phyloP scores from a whole-genome alignment of 1,139 yeast genomes.

The Kluyveromyces marxianus region DNA sequence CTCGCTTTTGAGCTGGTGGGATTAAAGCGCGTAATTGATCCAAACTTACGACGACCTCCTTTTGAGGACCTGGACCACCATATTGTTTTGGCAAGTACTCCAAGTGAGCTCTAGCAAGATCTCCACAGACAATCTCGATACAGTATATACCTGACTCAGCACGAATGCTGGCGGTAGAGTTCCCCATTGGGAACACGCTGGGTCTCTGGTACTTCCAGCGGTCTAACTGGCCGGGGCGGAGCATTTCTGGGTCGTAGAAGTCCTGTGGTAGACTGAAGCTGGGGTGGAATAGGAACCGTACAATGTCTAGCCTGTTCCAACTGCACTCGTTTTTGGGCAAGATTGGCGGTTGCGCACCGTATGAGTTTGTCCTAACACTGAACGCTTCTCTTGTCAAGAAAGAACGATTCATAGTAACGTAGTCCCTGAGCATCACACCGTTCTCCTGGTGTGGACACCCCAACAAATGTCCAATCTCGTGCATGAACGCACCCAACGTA shows the following conservation, averaged over 20 bases:
- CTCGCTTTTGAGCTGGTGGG: conserved; percentile 32
- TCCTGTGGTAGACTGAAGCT: conserved; percentile 70
- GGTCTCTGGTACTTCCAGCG: conserved; percentile 31
- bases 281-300: conserved; percentile 75
- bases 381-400: conserved; percentile 66
- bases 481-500: conserved; percentile 91
- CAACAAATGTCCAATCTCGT: conserved; percentile 83
- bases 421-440: conserved; percentile 89
- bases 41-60: conserved; percentile 43
- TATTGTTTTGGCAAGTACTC: conserved; percentile 53
- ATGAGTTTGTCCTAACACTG: conserved; percentile 46
- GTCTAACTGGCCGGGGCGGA: conserved; percentile 25
- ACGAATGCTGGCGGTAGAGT: conserved; percentile 40
- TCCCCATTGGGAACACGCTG: conserved; percentile 38
- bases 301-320: conserved; percentile 78
- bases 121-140: conserved; percentile 49
- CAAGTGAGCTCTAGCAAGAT: conserved; percentile 53
- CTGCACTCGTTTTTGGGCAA: conserved; percentile 63
- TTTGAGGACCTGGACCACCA: conserved; percentile 55
- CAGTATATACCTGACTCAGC: conserved; percentile 64
- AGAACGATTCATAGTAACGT: conserved; percentile 70
- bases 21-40: conserved; percentile 38
- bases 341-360: conserved; percentile 41
- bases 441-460: conserved; percentile 89
- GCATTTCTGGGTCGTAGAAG: conserved; percentile 30